These are phyloP conservation scores for Ophiostoma ulmi DNA, from an alignment of 2,329 filamentous ascomycete species.

Conservation along the genomic window DNA sequence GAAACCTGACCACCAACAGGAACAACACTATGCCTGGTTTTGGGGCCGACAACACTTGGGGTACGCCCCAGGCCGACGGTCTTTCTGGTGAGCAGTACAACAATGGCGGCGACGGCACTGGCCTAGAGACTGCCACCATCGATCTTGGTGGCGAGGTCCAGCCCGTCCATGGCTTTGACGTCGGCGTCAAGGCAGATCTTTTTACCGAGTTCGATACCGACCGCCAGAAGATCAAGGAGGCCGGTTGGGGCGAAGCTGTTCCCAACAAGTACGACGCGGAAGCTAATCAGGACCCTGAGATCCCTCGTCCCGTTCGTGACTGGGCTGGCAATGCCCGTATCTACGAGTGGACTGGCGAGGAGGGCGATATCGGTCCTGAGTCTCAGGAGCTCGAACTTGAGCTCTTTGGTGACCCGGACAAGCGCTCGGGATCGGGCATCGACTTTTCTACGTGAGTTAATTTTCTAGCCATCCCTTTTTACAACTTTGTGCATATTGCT, in stretches of 20 bases:
- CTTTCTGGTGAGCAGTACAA: not conserved
- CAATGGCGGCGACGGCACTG: not conserved
- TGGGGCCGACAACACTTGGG: not conserved
- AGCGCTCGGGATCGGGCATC: slow-evolving; percentile 49
- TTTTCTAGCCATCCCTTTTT: not conserved
- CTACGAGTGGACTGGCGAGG: slow-evolving; percentile 83
- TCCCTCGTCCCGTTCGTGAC: slow-evolving; percentile 26
- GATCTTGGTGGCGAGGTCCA: slow-evolving; percentile 3
- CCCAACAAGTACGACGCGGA: slow-evolving; percentile 46
- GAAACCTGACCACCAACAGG: not conserved
- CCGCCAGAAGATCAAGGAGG: slow-evolving; percentile 31
- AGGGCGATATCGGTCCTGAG: slow-evolving; percentile 74
- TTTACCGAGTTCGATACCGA: slow-evolving; percentile 26
- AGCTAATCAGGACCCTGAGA: slow-evolving; percentile 27
- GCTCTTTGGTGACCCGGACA: slow-evolving; percentile 61
- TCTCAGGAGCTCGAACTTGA: slow-evolving; percentile 65
- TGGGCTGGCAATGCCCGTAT: slow-evolving; percentile 56
- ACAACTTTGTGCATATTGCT: slow-evolving; percentile 15
- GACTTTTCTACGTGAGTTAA: slow-evolving; percentile 49
- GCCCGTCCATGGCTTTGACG: slow-evolving; percentile 20
- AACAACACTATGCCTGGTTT: not conserved
- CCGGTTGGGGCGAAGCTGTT: slow-evolving; percentile 44
- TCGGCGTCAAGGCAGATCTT: slow-evolving; percentile 25
- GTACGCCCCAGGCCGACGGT: not conserved
- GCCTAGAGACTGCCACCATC: not conserved